Conservation (phyloP, 306 rosid species). For the Canavalia ensiformis region DNA sequence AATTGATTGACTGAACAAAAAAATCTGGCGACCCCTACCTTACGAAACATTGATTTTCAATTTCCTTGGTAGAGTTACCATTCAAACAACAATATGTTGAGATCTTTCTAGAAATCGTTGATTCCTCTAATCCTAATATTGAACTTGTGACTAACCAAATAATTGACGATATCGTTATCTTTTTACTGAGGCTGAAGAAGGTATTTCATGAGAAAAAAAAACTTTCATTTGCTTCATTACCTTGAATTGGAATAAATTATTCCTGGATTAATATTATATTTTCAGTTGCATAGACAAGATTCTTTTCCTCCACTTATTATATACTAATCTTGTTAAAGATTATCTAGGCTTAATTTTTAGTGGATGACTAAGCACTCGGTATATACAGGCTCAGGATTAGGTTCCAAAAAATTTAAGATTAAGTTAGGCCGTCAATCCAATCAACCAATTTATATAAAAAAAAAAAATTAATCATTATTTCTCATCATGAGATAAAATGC, state of each 20-base stretch:
- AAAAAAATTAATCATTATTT: neutral
- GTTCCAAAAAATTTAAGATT: neutral
- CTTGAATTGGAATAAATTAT: neutral
- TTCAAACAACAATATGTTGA: neutral
- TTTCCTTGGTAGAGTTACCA: neutral
- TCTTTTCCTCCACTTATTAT: neutral
- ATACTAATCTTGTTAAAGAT: neutral
- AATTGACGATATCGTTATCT: neutral
- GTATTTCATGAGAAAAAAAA: neutral
- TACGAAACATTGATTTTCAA: neutral
- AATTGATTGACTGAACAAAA: neutral
- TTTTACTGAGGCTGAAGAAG: constrained; percentile 2
- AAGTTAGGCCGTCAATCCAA: neutral
- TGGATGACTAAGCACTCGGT: neutral
- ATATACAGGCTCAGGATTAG: neutral
- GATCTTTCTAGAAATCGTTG: neutral
- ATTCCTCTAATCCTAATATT: constrained; percentile 4
- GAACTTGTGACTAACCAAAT: neutral
- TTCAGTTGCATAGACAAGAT: neutral
- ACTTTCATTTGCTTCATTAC: neutral
- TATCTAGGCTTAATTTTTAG: neutral
- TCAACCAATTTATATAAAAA: neutral
- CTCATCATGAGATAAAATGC: neutral
- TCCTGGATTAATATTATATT: neutral
- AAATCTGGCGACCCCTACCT: neutral